Evolutionary conservation across 306 rosid species (phyloP).

Genomic region (Canavalia gladiata): DNA sequence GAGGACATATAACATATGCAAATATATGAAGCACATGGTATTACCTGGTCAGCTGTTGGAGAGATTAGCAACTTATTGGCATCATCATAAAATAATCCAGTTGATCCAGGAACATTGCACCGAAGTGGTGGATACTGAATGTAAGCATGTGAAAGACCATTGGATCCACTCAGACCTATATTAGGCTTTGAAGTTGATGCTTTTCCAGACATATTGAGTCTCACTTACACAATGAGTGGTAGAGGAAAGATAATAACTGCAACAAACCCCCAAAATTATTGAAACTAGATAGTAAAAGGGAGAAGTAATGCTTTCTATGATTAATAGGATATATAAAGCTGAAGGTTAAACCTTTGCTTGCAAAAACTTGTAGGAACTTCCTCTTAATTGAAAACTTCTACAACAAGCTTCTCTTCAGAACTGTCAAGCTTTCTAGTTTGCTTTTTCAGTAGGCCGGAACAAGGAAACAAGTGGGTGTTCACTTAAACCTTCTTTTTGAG

Average conservation of each 20-base stretch:
- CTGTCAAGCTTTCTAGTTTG: conserved; percentile 41
- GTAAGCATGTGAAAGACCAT: conserved; percentile 92
- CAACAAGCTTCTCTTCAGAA: conserved; percentile 43
- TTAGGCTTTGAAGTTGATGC: conserved; percentile 84
- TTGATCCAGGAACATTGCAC: conserved; percentile 71
- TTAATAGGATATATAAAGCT: conserved; percentile 35
- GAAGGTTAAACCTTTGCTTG: conserved; percentile 43
- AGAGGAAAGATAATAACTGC: conserved; percentile 43
- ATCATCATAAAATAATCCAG: conserved; percentile 89
- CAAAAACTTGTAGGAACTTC: conserved; percentile 33
- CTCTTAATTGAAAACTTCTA: conserved; percentile 48
- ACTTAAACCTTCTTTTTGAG: conserved; percentile 71
- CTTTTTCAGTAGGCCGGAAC: conserved; percentile 32
- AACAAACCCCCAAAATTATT: conserved; percentile 39
- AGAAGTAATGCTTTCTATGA: conserved; percentile 40
- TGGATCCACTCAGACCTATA: conserved; percentile 74
- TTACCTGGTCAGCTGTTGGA: conserved; percentile 85
- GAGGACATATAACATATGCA: conserved; percentile 1
- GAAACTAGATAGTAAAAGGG: conserved; percentile 47
- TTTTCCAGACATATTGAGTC: conserved; percentile 75
- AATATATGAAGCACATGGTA: conserved; percentile 35
- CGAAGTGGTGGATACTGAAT: conserved; percentile 80
- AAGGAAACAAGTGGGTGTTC: conserved; percentile 34
- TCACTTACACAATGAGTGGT: conserved; percentile 39
- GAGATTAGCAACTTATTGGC: conserved; percentile 84